A percentile compares a stretch with the other conserved stretches of the same genome.
Conservation (phyloP, 2,329 filamentous ascomycete genomes). For the Drechslera avenae region DNA sequence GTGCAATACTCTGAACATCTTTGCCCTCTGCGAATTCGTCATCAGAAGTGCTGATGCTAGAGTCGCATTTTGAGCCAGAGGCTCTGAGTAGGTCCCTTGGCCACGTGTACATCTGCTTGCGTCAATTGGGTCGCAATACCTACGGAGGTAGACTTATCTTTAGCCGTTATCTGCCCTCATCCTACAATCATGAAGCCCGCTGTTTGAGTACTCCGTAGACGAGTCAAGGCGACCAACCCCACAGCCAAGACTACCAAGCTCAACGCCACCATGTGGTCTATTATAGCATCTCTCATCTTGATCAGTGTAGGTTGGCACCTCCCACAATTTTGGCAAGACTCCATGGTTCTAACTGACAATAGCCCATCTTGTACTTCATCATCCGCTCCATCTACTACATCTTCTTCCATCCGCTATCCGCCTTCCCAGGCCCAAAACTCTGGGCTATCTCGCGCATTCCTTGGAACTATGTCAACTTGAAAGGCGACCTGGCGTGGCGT, state of each 20-base stretch:
- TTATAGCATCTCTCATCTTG: background rate
- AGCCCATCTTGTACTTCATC: background rate
- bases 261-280: background rate
- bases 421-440: conserved; percentile 13
- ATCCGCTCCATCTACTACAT: conserved; percentile 5
- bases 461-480: conserved; percentile 2
- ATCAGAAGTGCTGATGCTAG: background rate
- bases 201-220: background rate
- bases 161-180: background rate
- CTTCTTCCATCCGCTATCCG: conserved; percentile 2
- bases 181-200: background rate
- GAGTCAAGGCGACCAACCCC: background rate
- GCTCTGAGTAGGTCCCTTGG: background rate
- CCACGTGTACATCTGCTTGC: background rate
- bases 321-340: background rate
- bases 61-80: background rate
- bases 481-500: background rate
- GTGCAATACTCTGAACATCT: too few relatives aligned
- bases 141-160: background rate
- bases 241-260: background rate
- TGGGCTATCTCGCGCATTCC: conserved; percentile 9
- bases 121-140: background rate
- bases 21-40: too few relatives aligned
- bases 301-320: background rate
- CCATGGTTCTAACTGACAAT: background rate